Evolutionary conservation across 768 basidiomycete species (phyloP).

Genomic region (Trametes maxima): DNA sequence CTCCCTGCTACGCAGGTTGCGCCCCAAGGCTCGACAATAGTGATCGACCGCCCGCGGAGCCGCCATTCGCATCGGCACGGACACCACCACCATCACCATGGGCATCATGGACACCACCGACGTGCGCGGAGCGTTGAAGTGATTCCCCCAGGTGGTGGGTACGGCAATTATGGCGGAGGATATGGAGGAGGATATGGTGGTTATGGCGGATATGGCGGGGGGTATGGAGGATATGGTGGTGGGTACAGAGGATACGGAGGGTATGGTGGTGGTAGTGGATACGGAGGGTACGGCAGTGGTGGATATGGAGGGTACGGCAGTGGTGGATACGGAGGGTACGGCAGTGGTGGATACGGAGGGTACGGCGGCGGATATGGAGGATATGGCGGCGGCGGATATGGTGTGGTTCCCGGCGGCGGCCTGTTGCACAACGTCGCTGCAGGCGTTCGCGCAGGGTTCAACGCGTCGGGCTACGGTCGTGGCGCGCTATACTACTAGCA

Average conservation of each 20-base stretch:
- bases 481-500: conserved; percentile 1
- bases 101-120: conserved; percentile 2
- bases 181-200: conserved; percentile 13
- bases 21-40: neutral
- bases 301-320: neutral
- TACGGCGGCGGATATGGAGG: no score
- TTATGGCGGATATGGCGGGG: neutral
- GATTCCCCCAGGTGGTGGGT: neutral
- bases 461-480: neutral
- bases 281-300: conserved; percentile 3
- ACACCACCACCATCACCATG: neutral
- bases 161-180: neutral
- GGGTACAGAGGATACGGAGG: conserved; percentile 1
- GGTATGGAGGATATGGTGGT: neutral
- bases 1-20: neutral
- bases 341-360: neutral
- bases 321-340: conserved; percentile 3
- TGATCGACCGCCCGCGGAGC: neutral
- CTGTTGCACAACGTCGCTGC: neutral
- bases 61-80: conserved; percentile 11
- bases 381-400: neutral
- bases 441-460: neutral
- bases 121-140: neutral
- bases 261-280: neutral
- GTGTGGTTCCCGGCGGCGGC: neutral